Percentiles rank a stretch among this genome's conserved stretches.
These are phyloP conservation scores for Aphanomyces euteiches DNA, from an alignment of 352 stramenopile genomes.

Conservation along the genomic window DNA sequence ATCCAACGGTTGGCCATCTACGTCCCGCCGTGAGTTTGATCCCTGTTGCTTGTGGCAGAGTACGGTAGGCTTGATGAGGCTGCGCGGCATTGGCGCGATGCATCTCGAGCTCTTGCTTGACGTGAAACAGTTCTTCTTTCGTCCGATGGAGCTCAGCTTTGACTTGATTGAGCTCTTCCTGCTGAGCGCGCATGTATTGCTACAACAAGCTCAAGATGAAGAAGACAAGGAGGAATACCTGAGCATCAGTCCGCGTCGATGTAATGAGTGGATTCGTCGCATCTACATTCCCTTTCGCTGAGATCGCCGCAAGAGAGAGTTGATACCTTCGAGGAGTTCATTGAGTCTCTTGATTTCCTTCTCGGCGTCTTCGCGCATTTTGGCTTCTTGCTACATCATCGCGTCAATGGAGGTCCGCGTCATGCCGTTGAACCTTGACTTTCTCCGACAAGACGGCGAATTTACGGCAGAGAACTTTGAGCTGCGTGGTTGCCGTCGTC, in stretches of 20 bases:
- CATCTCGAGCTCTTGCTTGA: slow-evolving; percentile 61
- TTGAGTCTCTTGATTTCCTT: slow-evolving; percentile 65
- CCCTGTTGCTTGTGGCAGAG: too few relatives aligned
- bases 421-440: slow-evolving; percentile 54
- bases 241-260: slow-evolving; percentile 53
- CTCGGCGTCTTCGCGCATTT: slow-evolving; percentile 65
- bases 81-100: slow-evolving; percentile 44
- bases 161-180: slow-evolving; percentile 14
- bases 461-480: slow-evolving; percentile 79
- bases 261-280: slow-evolving; percentile 45
- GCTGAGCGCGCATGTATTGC: slow-evolving; percentile 10
- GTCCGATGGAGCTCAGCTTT: slow-evolving; percentile 53
- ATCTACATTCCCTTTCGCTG: not conserved
- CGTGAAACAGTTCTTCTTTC: slow-evolving; percentile 52
- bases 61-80: not conserved
- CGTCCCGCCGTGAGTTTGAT: too few relatives aligned
- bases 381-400: slow-evolving; percentile 58
- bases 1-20: not conserved
- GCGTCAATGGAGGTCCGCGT: too few relatives aligned
- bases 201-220: too few relatives aligned
- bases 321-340: slow-evolving; percentile 49
- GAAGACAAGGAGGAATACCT: slow-evolving; percentile 30
- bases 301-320: not conserved
- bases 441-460: slow-evolving; percentile 79
- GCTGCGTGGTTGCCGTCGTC: slow-evolving; percentile 52